Base-by-base conservation (phyloP, 768 basidiomycete species). In the Tremella fuciformis region DNA sequence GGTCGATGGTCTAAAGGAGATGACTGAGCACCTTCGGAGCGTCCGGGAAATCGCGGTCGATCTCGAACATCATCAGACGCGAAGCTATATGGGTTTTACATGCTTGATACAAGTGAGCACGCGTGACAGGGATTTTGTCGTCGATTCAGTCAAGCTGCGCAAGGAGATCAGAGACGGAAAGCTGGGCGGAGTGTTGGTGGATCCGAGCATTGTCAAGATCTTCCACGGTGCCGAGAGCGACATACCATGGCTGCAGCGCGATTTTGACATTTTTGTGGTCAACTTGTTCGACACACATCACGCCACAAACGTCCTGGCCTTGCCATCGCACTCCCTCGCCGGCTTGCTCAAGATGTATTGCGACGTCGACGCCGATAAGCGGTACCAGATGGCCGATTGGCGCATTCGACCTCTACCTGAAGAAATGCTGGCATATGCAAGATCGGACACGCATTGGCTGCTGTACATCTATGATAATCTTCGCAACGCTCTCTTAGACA, bases 201-300 rank as follows among this genome's bases (percentile, higher is more conserved):
- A 97, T 75, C 88, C 92, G 0, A 79, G 78, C 1, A 86, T 93
- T 57, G 82, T 93, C 65, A 97, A 98, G 82, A 91, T 94, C 7
- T 85, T 99, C 61, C 96, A 98, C 76, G 94, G 96, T 24, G 90
- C 94, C 1, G 88, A 92, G 38, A 88, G 86, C 59, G 96, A 99
- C 73, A 86, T 98, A 42, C 79, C 91, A 4, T 98, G 96, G 96
- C 82, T 98, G 16, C 94, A 99, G 74, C 89, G 91, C 76, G 88
- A 98, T 73, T 93, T 98, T 73, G 89, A 89, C 58, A 71, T 98
- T 8, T 98, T 91, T 76, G 81, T 98, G 53, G 92, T 99, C 60
- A 89, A 91, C 57, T 78, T 98, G n/a, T 98, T 99, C 73, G 94
- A 99, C 72, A 98, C 96, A 0, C 97, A 85, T 75, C 91, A 98